Conservation (phyloP, 2,329 filamentous ascomycete species). For the Bipolaris gigantea region DNA sequence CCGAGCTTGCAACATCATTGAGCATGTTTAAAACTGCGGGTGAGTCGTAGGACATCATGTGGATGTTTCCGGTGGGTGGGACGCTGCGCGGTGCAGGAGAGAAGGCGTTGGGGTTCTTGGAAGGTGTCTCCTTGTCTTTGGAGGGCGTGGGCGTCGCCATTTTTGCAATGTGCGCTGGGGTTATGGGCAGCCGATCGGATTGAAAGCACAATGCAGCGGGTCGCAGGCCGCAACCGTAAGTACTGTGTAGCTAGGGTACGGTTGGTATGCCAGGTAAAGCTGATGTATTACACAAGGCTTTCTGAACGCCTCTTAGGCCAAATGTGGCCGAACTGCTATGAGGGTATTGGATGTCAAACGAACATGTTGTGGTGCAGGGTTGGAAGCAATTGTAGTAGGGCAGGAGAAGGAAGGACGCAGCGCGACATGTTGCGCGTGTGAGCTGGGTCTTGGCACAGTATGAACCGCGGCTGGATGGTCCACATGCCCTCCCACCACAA, state of each 20-base stretch:
- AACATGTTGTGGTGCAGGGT: constrained; percentile 2
- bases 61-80: constrained; percentile 43
- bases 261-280: background rate
- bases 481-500: background rate
- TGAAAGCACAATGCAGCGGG: background rate
- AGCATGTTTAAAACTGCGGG: constrained; percentile 49
- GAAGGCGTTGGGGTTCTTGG: constrained; percentile 43
- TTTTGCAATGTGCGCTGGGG: background rate
- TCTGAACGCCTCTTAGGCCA: background rate
- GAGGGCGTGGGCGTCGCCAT: constrained; percentile 46
- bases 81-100: constrained; percentile 49
- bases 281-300: background rate
- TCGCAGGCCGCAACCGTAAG: background rate
- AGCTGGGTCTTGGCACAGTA: constrained; percentile 3
- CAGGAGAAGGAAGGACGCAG: background rate
- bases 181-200: background rate
- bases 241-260: background rate
- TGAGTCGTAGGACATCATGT: constrained; percentile 46
- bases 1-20: constrained; percentile 43
- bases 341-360: background rate
- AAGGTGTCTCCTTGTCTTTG: constrained; percentile 37
- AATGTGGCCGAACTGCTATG: background rate
- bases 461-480: background rate
- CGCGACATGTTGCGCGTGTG: background rate
- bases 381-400: background rate